A percentile compares a stretch with the other conserved stretches of the same genome.
Evolutionary conservation across 2,329 filamentous ascomycete species (phyloP).

Genomic region (Microascus cirrosus): DNA sequence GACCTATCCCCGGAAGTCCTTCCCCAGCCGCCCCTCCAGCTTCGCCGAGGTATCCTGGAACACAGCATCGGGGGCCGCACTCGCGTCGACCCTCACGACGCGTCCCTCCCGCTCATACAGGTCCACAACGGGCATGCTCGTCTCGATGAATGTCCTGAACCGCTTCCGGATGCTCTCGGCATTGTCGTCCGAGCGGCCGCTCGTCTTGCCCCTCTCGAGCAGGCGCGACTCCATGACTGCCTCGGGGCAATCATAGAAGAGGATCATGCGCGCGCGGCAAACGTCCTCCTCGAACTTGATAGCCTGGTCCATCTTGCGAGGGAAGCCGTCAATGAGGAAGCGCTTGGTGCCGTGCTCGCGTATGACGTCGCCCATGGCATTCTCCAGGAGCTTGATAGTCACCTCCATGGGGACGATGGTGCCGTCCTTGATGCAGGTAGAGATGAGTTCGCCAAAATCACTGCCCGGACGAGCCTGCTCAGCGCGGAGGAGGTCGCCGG

Average conservation of each 20-base stretch:
- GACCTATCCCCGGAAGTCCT: neutral
- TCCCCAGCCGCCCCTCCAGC: slow-evolving; percentile 36
- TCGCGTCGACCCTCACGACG: slow-evolving; percentile 72
- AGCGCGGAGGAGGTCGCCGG: slow-evolving; percentile 84
- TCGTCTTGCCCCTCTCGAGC: slow-evolving; percentile 84
- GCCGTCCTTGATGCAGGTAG: slow-evolving; percentile 85
- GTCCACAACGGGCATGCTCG: slow-evolving; percentile 93
- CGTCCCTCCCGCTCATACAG: slow-evolving; percentile 66
- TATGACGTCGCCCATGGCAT: slow-evolving; percentile 72
- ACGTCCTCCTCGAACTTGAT: slow-evolving; percentile 86
- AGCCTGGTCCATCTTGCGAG: slow-evolving; percentile 94
- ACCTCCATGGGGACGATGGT: slow-evolving; percentile 99
- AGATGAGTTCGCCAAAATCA: slow-evolving; percentile 88
- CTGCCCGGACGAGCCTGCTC: slow-evolving; percentile 82
- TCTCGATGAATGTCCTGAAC: slow-evolving; percentile 88
- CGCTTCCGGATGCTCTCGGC: slow-evolving; percentile 92
- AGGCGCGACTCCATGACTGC: slow-evolving; percentile 75
- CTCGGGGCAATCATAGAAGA: slow-evolving; percentile 94
- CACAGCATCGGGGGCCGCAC: slow-evolving; percentile 51
- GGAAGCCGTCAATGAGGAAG: slow-evolving; percentile 78
- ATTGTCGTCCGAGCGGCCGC: slow-evolving; percentile 86
- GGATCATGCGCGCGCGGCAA: slow-evolving; percentile 69
- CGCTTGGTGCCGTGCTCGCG: slow-evolving; percentile 25
- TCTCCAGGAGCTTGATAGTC: slow-evolving; percentile 85
- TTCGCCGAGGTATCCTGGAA: slow-evolving; percentile 40